Percentiles rank a stretch among this genome's conserved stretches.
These are phyloP conservation scores for Naganishia cerealis DNA, from an alignment of 1,284 basidiomycete species.

Conservation along the genomic window DNA sequence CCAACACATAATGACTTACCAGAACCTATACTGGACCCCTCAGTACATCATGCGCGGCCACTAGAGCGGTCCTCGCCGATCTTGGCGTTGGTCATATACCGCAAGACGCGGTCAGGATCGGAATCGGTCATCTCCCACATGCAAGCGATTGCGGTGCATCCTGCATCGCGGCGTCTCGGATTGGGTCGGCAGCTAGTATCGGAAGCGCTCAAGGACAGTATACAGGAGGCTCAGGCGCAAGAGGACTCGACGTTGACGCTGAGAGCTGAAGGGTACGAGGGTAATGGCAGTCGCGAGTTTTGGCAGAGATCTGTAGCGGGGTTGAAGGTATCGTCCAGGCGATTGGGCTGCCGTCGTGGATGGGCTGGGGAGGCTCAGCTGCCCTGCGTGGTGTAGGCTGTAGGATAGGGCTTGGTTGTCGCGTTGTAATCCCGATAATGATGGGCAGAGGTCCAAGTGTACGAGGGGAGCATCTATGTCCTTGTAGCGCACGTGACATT, in stretches of 20 bases:
- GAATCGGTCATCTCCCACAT: slow-evolving; percentile 17
- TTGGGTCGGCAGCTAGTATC: slow-evolving; percentile 18
- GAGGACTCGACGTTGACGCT: slow-evolving; percentile 1
- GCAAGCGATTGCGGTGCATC: slow-evolving; percentile 28
- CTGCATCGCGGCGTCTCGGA: slow-evolving; percentile 19
- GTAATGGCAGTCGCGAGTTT: slow-evolving; percentile 23
- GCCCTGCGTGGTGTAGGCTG: not conserved
- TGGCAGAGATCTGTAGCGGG: slow-evolving; percentile 22
- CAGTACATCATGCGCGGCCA: slow-evolving; percentile 2
- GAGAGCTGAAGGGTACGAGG: slow-evolving; percentile 25
- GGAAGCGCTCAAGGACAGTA: slow-evolving; percentile 12
- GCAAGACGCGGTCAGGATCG: slow-evolving; percentile 7
- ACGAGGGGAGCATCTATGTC: not conserved
- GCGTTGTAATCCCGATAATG: not conserved
- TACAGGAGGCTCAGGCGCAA: not conserved
- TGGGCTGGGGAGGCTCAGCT: slow-evolving; percentile 20
- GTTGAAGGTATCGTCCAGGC: slow-evolving; percentile 18
- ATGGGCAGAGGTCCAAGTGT: not conserved
- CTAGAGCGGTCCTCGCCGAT: slow-evolving; percentile 10
- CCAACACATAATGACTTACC: not conserved
- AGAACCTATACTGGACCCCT: not conserved
- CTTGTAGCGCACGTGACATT: not conserved
- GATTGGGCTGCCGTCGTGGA: slow-evolving; percentile 14
- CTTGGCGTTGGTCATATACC: slow-evolving; percentile 16
- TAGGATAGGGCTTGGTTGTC: not conserved